Percentiles rank a stretch among this genome's conserved stretches.
phyloP scores from a whole-genome alignment of 2,329 filamentous ascomycete species.

The Pseudogymnoascus sp. region DNA sequence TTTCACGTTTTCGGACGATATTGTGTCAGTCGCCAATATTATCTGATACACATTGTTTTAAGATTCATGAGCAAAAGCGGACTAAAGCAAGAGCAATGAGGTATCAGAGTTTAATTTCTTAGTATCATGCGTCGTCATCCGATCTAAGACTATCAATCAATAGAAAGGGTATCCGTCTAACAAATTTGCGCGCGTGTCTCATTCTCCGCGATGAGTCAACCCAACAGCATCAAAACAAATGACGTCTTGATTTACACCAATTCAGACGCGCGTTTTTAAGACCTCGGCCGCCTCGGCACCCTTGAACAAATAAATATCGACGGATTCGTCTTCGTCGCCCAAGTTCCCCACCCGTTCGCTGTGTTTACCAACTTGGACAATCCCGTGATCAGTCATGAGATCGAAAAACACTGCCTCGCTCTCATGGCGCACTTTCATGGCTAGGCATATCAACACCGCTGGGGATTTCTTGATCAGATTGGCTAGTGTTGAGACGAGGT shows the following conservation, averaged over 20 bases:
- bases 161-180: not conserved
- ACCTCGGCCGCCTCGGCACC: not conserved
- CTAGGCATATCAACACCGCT: slow-evolving; percentile 41
- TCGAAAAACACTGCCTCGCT: slow-evolving; percentile 61
- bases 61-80: not conserved
- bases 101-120: not conserved
- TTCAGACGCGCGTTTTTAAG: not conserved
- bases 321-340: slow-evolving; percentile 12
- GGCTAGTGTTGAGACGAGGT: slow-evolving; percentile 51
- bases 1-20: no score
- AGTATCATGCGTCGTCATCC: not conserved
- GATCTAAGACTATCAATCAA: not conserved
- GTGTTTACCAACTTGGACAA: slow-evolving; percentile 21
- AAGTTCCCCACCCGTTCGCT: slow-evolving; percentile 9
- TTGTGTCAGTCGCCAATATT: not conserved
- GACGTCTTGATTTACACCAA: not conserved
- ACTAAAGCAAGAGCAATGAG: not conserved
- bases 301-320: slow-evolving; percentile 18
- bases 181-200: not conserved
- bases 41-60: not conserved
- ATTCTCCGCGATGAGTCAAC: not conserved
- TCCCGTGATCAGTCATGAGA: slow-evolving; percentile 40
- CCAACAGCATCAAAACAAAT: not conserved
- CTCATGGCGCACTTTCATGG: slow-evolving; percentile 60
- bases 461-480: slow-evolving; percentile 19